Base-by-base conservation (phyloP, 139 green algal species). In the Tetraselmis chui region DNA sequence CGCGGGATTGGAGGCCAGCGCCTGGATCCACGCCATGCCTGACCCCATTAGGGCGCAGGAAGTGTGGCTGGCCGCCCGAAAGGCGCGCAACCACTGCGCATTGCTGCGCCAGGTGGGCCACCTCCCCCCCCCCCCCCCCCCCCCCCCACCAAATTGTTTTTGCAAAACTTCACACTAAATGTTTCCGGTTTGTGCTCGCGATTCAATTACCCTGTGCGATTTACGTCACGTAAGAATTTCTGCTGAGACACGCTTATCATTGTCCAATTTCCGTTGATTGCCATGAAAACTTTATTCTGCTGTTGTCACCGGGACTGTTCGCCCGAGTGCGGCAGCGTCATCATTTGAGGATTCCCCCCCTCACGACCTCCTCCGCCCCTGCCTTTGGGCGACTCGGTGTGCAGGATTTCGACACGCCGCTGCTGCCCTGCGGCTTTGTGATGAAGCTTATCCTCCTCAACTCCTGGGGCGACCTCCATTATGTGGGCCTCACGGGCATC, bases 381-480 rank as follows among this genome's bases (percentile, higher is more conserved):
- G n/a, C n/a, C n/a, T n/a, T n/a, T n/a, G n/a, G n/a, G n/a, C n/a
- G n/a, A n/a, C n/a, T n/a, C n/a, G n/a, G n/a, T n/a, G n/a, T n/a
- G 30, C 78, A 82, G 32, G 78, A 75, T 23, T 67, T 67, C 45
- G 45, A 67, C 27, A 31, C 59, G 28, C 86, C 83, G 11, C 26
- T 79, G n/a, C 84, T 89, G 79, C 86, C 86, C 28, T 88, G 86
- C 58, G 86, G 86, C 29, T 87, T 85, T 76, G 29, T 79, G 28
- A 75, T 89, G 28, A 84, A 82, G 76, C 78, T 89, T 11, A 76
- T 84, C 28, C 58, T 87, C 23, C 82, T 86, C 59, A 83, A n/a
- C 32, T 80, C 81, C n/a, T 89, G 86, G 86, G 86, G 83, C 1
- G 82, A 85, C 81, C 86, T 78, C 0, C 84, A 87, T 78, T 89